Percentiles rank a stretch among this genome's conserved stretches.
These are phyloP conservation scores for Aspergillus bertholletiae DNA, from an alignment of 495 filamentous ascomycete genomes.

Conservation along the genomic window DNA sequence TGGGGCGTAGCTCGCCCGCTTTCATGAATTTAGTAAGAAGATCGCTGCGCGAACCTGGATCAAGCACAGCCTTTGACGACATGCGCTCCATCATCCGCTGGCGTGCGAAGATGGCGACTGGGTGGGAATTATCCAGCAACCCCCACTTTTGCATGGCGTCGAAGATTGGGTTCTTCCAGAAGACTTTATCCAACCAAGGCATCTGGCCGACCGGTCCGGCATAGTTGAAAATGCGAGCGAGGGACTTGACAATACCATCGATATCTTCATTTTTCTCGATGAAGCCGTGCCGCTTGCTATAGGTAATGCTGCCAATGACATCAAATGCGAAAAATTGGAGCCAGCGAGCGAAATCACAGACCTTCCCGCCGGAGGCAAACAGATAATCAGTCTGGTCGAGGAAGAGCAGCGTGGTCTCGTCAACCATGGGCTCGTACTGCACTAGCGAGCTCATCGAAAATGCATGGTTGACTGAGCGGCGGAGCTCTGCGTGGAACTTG, in stretches of 20 bases:
- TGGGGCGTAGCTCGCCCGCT: constrained; percentile 29
- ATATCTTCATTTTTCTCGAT: constrained; percentile 55
- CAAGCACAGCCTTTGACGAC: background rate
- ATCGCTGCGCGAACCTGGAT: constrained; percentile 13
- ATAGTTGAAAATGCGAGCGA: constrained; percentile 44
- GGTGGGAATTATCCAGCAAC: constrained; percentile 8
- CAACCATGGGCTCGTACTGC: constrained; percentile 70
- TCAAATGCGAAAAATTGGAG: constrained; percentile 79
- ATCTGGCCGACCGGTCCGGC: constrained; percentile 48
- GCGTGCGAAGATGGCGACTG: constrained; percentile 32
- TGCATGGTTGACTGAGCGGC: constrained; percentile 64
- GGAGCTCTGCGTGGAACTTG: constrained; percentile 66
- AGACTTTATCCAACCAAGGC: constrained; percentile 46
- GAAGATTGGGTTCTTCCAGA: constrained; percentile 49
- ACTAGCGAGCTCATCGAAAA: constrained; percentile 72
- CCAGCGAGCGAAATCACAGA: constrained; percentile 69
- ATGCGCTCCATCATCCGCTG: constrained; percentile 49
- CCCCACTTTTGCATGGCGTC: constrained; percentile 12
- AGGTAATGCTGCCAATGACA: constrained; percentile 64
- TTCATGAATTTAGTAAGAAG: constrained; percentile 27
- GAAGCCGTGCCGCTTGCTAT: constrained; percentile 62
- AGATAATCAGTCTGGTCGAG: constrained; percentile 57
- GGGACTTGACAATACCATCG: constrained; percentile 43
- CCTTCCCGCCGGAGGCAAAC: constrained; percentile 42
- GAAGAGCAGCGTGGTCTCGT: constrained; percentile 50